Percentiles rank a stretch among this genome's conserved stretches.
These are phyloP conservation scores for Basidiobolus meristosporus DNA, from an alignment of 371 early-diverging fungal species.

Conservation along the genomic window DNA sequence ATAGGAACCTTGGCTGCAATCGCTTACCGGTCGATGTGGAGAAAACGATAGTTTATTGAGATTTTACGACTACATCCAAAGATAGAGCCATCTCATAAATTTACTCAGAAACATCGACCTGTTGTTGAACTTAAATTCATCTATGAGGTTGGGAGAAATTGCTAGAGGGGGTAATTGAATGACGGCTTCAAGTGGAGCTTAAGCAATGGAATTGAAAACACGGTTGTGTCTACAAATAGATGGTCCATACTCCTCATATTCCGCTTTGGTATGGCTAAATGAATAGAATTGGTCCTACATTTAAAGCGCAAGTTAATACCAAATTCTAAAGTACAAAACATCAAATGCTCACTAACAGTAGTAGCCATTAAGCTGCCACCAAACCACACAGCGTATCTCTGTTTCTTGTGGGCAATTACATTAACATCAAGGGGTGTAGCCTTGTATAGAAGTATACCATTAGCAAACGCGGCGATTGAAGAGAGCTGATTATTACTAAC, in stretches of 20 bases:
- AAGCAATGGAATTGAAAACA: constrained; percentile 43
- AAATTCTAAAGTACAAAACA: not conserved
- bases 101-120: no score
- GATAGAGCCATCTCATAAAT: no score
- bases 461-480: not conserved
- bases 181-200: no score
- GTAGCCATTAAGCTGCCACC: constrained; percentile 87
- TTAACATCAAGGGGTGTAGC: constrained; percentile 84
- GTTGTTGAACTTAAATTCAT: no score
- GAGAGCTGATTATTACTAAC: constrained; percentile 5
- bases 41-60: no score
- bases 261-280: constrained; percentile 92
- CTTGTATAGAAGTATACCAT: constrained; percentile 12
- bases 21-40: no score
- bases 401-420: constrained; percentile 90
- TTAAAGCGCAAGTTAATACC: not conserved
- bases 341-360: constrained; percentile 32
- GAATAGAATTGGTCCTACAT: constrained; percentile 67
- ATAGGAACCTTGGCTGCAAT: no score
- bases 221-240: constrained; percentile 88
- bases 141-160: no score
- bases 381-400: constrained; percentile 96
- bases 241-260: constrained; percentile 96
- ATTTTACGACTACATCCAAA: no score
- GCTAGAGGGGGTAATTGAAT: no score